Base-by-base conservation (phyloP, 2,329 filamentous ascomycete species). In the Alternaria sp. region DNA sequence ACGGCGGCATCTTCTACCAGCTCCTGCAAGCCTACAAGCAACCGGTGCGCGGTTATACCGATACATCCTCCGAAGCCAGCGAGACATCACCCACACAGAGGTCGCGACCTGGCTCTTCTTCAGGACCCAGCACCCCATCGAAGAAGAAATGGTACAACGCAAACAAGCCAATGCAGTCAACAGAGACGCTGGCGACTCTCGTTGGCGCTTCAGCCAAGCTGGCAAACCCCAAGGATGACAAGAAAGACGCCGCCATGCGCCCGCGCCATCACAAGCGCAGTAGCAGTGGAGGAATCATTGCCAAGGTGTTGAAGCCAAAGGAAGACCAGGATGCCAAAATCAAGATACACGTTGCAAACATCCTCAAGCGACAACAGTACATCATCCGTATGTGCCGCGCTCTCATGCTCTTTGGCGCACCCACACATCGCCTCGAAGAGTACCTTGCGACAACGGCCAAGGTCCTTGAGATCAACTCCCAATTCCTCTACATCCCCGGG, bases 381-480 rank as follows among this genome's bases (percentile, higher is more conserved):
- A 85, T 97, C n/a, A 86, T 94, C 59, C 93, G 91, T 77, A 87
- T 97, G 62, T 97, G 93, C 76, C 87, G 89, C 32, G 92, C 92
- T 1, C 83, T 97, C 62, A 97, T 97, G 93, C 84, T 89, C 68
- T 97, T 92, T 68, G 94, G 94, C 10, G 94, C 94, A 1, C 94
- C 94, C 1, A 97, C 93, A 0, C 94, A 97, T 80, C 89, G 94
- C 5, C 84, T 97, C 15, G 94, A 97, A 79, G 91, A 97, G 76
- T 97, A 96, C 77, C 90, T 97, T 86, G 89, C 87, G 60, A 96
- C 93, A 89, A 93, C 91, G 7, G 91, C 93, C 2, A 87, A 92
- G 25, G 91, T 95, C 1, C 86, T 97, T 21, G 91, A 93, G 77
- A 93, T 97, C 19, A 91, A 96, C 69, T 90, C 90, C 25, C 93